Percentiles rank a stretch among this genome's conserved stretches.
Evolutionary conservation across 148 eudicot species (phyloP).

Genomic region (Spergularia marina): DNA sequence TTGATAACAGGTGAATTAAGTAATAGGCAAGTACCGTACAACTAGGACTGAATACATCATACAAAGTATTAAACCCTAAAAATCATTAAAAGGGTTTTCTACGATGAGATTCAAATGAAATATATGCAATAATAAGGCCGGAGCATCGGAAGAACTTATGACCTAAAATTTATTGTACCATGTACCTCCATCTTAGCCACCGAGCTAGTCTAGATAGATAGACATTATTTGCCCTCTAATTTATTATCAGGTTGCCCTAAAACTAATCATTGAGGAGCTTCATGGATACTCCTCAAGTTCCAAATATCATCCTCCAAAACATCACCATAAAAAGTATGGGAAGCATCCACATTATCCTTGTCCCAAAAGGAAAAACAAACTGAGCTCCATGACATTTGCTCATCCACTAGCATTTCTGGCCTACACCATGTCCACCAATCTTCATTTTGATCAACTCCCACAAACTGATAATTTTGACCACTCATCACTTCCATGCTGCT

Average conservation of each 20-base stretch:
- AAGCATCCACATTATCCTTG: constrained; percentile 17
- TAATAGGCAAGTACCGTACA: too few species aligned
- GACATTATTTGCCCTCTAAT: too few species aligned
- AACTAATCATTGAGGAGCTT: constrained; percentile 25
- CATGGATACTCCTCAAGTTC: constrained; percentile 38
- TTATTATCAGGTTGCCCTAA: too few species aligned
- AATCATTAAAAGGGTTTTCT: too few species aligned
- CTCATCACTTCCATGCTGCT: not conserved
- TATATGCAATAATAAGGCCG: too few species aligned
- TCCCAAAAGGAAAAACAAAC: constrained; percentile 53
- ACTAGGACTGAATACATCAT: too few species aligned
- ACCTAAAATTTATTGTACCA: not conserved
- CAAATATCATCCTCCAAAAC: constrained; percentile 52
- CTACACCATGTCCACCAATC: constrained; percentile 33
- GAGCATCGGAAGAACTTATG: not conserved
- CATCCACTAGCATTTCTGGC: constrained; percentile 39
- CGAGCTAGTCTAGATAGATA: too few species aligned
- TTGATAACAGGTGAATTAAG: too few species aligned
- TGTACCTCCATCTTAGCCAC: too few species aligned
- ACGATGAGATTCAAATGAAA: too few species aligned
- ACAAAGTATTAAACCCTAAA: too few species aligned
- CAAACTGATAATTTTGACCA: not conserved
- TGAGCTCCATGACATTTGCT: constrained; percentile 66
- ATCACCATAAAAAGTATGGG: constrained; percentile 33
- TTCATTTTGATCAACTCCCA: not conserved